A percentile compares a stretch with the other conserved stretches of the same genome.
phyloP scores from a whole-genome alignment of 2,329 filamentous ascomycete species.

The Truncatella angustata region DNA sequence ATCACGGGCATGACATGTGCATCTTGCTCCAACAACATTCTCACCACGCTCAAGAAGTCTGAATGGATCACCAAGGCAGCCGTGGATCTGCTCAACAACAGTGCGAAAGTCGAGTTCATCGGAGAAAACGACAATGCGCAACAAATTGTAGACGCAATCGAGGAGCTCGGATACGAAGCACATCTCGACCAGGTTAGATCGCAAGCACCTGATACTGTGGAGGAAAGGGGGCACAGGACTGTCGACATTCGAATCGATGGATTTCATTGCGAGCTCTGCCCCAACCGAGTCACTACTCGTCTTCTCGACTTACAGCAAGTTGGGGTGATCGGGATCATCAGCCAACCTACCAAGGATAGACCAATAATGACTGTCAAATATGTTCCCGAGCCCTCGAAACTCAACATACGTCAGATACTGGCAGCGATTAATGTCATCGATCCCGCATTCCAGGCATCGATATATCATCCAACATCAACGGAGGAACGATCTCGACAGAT shows the following conservation, averaged over 20 bases:
- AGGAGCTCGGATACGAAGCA: constrained; percentile 66
- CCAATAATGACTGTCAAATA: constrained; percentile 74
- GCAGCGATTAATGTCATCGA: constrained; percentile 65
- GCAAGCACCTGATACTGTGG: constrained; percentile 31
- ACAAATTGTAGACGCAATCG: constrained; percentile 51
- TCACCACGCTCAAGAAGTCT: constrained; percentile 53
- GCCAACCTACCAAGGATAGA: constrained; percentile 53
- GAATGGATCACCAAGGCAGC: constrained; percentile 56
- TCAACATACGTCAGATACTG: constrained; percentile 77
- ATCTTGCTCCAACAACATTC: constrained; percentile 64
- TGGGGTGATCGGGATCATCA: constrained; percentile 50
- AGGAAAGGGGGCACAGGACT: constrained; percentile 39
- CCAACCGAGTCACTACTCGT: constrained; percentile 53
- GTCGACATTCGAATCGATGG: constrained; percentile 67
- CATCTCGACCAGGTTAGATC: constrained; percentile 52
- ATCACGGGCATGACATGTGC: constrained; percentile 75
- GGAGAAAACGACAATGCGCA: constrained; percentile 43
- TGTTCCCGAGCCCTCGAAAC: constrained; percentile 55
- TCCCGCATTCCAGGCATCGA: constrained; percentile 60
- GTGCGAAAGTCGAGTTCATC: constrained; percentile 58
- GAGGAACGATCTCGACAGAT: constrained; percentile 78
- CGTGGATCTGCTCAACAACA: constrained; percentile 68
- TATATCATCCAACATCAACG: constrained; percentile 78
- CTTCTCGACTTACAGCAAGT: constrained; percentile 52
- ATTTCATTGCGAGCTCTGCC: constrained; percentile 74